Evolutionary conservation across 768 basidiomycete species (phyloP).

Genomic region (Erythrobasidium yunnanense): DNA sequence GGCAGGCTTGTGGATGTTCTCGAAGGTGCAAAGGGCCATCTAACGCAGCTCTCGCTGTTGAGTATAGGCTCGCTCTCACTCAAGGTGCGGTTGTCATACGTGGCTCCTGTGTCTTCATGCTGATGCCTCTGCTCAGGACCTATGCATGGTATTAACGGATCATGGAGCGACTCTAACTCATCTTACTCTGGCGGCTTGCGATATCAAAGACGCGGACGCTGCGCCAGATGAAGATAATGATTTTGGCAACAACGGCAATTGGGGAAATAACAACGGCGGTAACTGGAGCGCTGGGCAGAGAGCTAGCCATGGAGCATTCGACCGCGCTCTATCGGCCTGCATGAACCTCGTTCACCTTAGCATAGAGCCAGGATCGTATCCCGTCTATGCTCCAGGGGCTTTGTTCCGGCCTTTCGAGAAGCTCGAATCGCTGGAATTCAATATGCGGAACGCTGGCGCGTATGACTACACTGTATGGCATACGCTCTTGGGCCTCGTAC

Average conservation of each 20-base stretch:
- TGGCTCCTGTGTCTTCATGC: no score
- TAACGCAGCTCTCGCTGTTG: neutral
- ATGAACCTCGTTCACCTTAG: conserved; percentile 3
- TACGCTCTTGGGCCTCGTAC: conserved; percentile 2
- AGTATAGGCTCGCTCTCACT: neutral
- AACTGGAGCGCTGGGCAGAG: neutral
- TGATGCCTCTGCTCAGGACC: no score
- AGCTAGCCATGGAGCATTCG: neutral
- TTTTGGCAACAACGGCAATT: no score
- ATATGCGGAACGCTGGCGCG: neutral
- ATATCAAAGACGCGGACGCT: neutral
- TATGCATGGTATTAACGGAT: conserved; percentile 2
- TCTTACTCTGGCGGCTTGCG: neutral
- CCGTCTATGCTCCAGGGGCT: conserved; percentile 1
- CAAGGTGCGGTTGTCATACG: no score
- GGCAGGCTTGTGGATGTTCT: neutral
- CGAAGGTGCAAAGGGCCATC: neutral
- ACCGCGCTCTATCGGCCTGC: conserved; percentile 11
- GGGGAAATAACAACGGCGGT: neutral
- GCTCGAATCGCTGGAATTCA: conserved; percentile 27
- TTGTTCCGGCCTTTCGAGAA: conserved; percentile 1
- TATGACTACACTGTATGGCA: conserved; percentile 11
- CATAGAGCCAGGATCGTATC: conserved; percentile 7
- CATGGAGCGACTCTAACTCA: neutral
- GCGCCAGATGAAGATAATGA: neutral